A percentile compares a stretch with the other conserved stretches of the same genome.
Evolutionary conservation across 2,329 filamentous ascomycete species (phyloP).

Genomic region (Neurospora sp.): DNA sequence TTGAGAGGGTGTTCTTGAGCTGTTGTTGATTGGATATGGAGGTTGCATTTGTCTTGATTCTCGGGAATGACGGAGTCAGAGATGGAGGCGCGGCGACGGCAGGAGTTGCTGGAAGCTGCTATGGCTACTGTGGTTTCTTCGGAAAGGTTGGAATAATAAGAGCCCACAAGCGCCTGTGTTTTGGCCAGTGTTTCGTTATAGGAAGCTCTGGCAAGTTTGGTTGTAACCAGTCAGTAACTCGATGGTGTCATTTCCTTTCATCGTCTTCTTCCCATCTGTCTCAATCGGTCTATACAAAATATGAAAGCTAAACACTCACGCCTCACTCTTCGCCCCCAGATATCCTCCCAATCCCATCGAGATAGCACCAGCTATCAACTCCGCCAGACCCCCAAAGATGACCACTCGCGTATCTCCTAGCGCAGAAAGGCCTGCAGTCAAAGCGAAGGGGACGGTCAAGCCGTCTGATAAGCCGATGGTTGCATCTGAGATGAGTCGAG

Average conservation of each 20-base stretch:
- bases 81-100: slow-evolving; percentile 29
- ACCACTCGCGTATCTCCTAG: slow-evolving; percentile 53
- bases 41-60: background rate
- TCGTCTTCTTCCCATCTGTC: background rate
- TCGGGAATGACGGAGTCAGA: slow-evolving; percentile 31
- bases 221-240: background rate
- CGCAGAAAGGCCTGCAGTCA: slow-evolving; percentile 60
- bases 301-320: slow-evolving; percentile 3
- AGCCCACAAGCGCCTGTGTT: slow-evolving; percentile 25
- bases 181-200: slow-evolving; percentile 34
- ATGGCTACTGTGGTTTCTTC: slow-evolving; percentile 22
- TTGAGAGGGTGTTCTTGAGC: slow-evolving; percentile 26
- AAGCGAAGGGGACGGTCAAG: slow-evolving; percentile 65
- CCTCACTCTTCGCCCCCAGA: slow-evolving; percentile 51
- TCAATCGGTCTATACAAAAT: no score
- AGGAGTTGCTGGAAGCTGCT: slow-evolving; percentile 25
- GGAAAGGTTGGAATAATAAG: background rate
- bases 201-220: slow-evolving; percentile 29
- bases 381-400: slow-evolving; percentile 61
- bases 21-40: background rate
- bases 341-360: slow-evolving; percentile 68
- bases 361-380: slow-evolving; percentile 63
- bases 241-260: background rate
- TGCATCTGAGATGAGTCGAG: slow-evolving; percentile 46
- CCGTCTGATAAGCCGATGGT: slow-evolving; percentile 69